Evolutionary conservation across 345 rosid species (phyloP).

Genomic region (Raphanus sativus): DNA sequence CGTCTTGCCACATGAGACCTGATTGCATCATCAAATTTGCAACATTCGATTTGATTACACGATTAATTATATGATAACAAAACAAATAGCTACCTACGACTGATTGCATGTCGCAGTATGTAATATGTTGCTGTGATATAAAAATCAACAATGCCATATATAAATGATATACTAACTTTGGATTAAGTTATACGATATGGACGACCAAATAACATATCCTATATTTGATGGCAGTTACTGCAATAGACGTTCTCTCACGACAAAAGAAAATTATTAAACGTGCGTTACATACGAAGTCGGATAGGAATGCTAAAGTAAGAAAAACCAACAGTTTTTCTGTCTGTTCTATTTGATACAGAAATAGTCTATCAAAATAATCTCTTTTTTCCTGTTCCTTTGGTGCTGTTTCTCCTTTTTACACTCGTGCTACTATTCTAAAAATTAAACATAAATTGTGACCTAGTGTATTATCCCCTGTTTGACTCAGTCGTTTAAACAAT

Average conservation of each 20-base stretch:
- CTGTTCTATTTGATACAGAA: background rate
- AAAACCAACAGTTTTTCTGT: background rate
- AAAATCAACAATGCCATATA: background rate
- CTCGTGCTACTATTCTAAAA: background rate
- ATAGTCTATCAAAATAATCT: background rate
- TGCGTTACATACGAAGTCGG: background rate
- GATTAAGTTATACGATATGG: background rate
- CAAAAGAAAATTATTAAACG: background rate
- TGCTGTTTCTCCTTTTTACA: background rate
- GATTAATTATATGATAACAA: too few relatives aligned
- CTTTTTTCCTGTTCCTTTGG: background rate
- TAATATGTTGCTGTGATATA: too few relatives aligned
- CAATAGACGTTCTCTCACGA: background rate
- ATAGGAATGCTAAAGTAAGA: background rate
- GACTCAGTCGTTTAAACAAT: background rate
- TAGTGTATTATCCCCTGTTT: background rate
- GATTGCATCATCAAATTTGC: too few relatives aligned
- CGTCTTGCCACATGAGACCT: too few relatives aligned
- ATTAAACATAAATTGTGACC: background rate
- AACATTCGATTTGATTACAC: too few relatives aligned
- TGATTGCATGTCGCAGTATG: too few relatives aligned
- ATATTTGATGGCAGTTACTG: background rate
- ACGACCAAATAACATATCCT: background rate
- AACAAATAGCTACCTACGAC: too few relatives aligned
- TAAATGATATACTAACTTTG: background rate